Evolutionary conservation across 768 basidiomycete genomes (phyloP).

Genomic region (Cubamyces lactineus): DNA sequence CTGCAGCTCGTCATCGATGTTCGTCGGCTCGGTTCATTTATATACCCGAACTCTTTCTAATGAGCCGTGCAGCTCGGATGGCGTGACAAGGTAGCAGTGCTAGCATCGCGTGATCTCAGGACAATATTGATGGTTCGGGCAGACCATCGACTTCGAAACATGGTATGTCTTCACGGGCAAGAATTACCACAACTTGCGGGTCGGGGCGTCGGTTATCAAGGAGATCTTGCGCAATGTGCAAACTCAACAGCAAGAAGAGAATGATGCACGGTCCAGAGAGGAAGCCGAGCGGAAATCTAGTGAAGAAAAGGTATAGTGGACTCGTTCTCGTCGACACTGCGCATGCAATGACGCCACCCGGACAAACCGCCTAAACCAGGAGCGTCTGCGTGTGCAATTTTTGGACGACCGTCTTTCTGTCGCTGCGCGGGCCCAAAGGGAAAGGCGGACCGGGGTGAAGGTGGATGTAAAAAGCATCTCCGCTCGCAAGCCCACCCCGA

Average conservation of each 20-base stretch:
- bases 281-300: conserved; percentile 54
- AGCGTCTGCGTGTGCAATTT: conserved; percentile 57
- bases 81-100: conserved; percentile 1
- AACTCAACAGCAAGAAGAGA: conserved; percentile 44
- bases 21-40: conserved; percentile 27
- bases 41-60: neutral
- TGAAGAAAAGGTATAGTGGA: conserved; percentile 51
- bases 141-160: conserved; percentile 72
- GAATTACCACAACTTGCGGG: conserved; percentile 52
- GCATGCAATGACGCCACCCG: too few species aligned
- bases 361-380: too few species aligned
- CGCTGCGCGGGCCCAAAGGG: conserved; percentile 7
- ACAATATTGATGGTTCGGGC: too few species aligned
- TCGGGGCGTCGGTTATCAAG: conserved; percentile 63
- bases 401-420: conserved; percentile 67
- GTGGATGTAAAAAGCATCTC: neutral
- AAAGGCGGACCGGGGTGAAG: neutral
- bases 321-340: too few species aligned
- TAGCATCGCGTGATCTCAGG: neutral
- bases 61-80: conserved; percentile 1
- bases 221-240: conserved; percentile 59
- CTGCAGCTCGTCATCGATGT: conserved; percentile 78
- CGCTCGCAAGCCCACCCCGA: neutral
- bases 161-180: conserved; percentile 62
- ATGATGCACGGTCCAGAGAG: conserved; percentile 49